Conservation (phyloP, 108 stramenopile genomes). For the Nannochloropsis oceanica region DNA sequence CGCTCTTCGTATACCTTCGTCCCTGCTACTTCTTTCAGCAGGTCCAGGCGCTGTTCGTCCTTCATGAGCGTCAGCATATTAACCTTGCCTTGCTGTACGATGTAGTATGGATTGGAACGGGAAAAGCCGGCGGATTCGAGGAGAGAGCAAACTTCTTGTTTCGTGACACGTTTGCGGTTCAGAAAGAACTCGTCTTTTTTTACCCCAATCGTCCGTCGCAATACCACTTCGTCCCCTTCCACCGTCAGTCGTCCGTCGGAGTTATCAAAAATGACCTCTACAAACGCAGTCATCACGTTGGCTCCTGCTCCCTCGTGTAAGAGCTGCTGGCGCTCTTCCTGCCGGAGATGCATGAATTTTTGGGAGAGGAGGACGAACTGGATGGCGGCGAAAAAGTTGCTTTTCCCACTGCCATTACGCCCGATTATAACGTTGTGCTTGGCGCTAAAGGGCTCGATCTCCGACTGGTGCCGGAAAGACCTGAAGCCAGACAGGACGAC, state of each 20-base stretch:
- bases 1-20: slow-evolving; percentile 96
- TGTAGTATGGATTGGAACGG: slow-evolving; percentile 96
- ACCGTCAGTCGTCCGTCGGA: slow-evolving; percentile 69
- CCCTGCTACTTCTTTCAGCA: slow-evolving; percentile 90
- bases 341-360: slow-evolving; percentile 66
- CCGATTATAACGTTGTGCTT: slow-evolving; percentile 84
- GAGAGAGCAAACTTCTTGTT: slow-evolving; percentile 73
- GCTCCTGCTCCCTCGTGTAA: slow-evolving; percentile 40
- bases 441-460: slow-evolving; percentile 86
- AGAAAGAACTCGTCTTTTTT: slow-evolving; percentile 99
- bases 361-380: slow-evolving; percentile 82
- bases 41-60: slow-evolving; percentile 68
- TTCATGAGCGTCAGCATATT: slow-evolving; percentile 84
- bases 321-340: slow-evolving; percentile 44
- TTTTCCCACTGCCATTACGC: slow-evolving; percentile 88
- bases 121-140: slow-evolving; percentile 96
- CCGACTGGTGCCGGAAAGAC: slow-evolving; percentile 76
- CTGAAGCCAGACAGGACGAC: slow-evolving; percentile 88
- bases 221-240: slow-evolving; percentile 78
- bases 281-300: slow-evolving; percentile 73
- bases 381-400: slow-evolving; percentile 91
- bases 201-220: slow-evolving; percentile 85
- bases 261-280: slow-evolving; percentile 98
- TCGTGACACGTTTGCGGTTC: slow-evolving; percentile 48
- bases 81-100: slow-evolving; percentile 98